phyloP scores from a whole-genome alignment of 495 filamentous ascomycete genomes.

The Xanthoparmelia taractica region DNA sequence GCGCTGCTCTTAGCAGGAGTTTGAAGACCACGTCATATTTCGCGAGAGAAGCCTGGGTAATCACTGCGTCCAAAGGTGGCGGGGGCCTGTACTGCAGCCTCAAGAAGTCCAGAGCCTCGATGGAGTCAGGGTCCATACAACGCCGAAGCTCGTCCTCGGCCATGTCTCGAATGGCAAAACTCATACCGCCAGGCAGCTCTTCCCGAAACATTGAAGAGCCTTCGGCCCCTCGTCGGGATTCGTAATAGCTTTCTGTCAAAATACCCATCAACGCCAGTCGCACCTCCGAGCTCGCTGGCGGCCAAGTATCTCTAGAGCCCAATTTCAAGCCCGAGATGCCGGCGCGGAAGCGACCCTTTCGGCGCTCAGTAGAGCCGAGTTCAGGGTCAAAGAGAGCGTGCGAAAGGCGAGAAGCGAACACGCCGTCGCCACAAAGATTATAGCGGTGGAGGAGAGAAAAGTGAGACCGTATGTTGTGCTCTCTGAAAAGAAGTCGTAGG shows the following conservation, averaged over 20 bases:
- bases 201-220: conserved; percentile 28
- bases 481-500: conserved; percentile 70
- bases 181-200: conserved; percentile 72
- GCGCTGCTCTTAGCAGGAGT: conserved; percentile 63
- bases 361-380: conserved; percentile 69
- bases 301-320: conserved; percentile 72
- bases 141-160: conserved; percentile 63
- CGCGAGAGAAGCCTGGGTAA: conserved; percentile 56
- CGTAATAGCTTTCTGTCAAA: conserved; percentile 63
- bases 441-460: conserved; percentile 68
- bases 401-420: conserved; percentile 69
- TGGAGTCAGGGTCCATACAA: conserved; percentile 67
- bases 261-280: conserved; percentile 82
- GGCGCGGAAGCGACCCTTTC: conserved; percentile 55
- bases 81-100: conserved; percentile 79
- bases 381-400: conserved; percentile 82
- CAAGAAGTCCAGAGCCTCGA: conserved; percentile 87
- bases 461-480: conserved; percentile 67
- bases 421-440: conserved; percentile 75
- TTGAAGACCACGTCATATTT: conserved; percentile 83
- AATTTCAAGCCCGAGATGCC: conserved; percentile 77
- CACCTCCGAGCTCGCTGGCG: conserved; percentile 86
- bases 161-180: conserved; percentile 80
- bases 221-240: conserved; percentile 21
- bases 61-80: conserved; percentile 58